Base-by-base conservation (phyloP, 306 rosid species). In the Cucumis sativus region DNA sequence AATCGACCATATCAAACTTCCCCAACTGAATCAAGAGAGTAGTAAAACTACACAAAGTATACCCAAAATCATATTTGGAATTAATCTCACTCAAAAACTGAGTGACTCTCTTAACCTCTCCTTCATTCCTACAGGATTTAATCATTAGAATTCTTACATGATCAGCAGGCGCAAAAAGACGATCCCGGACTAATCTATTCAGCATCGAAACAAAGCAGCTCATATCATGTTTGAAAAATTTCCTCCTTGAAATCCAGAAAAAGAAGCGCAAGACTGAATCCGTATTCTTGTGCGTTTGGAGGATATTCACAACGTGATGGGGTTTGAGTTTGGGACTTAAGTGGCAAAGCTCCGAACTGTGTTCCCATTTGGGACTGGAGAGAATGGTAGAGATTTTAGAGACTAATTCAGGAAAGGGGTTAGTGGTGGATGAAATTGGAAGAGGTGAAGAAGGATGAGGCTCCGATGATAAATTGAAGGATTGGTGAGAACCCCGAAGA, bases 11-110 rank as follows among this genome's bases (percentile, higher is more conserved):
- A 35, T 80, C 84, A 80, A 85, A 85, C 84, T 69, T 85, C 7
- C 83, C 88, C 81, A 83, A 78, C 20, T 75, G 86, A 77, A 82
- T 74, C 76, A 85, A 78, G 75, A 85, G 86, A 79, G 88, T 83
- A 63, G 83, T 85, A 73, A 74, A 80, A 83, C 83, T 85, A 69
- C 74, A 80, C 80, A 85, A 57, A 75, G 84, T 82, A 62, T 77
- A 83, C 71, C 51, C 79, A 80, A 85, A 85, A 80, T 79, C 84
- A 55, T 6, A 47, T 68, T 78, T 64, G 28, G 66, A 17, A 52
- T 58, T 68, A 43, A 80, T 55, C 47, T 78, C 84, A 40, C 76
- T 75, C 63, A 83, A 80, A 83, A 77, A 83, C 21, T 43, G 80
- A 51, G 49, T 25, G 8, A 73, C 86, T 77, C 83, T 6, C 23